Evolutionary conservation across 164 flowering plant species (phyloP).

Genomic region (Protea cynaroides): DNA sequence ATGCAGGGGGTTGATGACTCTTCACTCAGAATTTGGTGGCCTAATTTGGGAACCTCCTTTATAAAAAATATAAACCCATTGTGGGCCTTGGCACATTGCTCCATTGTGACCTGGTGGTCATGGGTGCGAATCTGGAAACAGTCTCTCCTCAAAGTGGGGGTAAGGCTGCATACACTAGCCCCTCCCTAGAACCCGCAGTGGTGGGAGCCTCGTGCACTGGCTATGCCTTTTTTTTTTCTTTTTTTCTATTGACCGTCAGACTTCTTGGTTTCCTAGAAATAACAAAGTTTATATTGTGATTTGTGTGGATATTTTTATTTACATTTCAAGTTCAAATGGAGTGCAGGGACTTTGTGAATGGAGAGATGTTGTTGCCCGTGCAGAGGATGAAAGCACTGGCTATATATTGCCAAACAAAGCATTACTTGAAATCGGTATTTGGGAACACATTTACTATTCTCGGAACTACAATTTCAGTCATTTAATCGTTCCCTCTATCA

Average conservation of each 20-base stretch:
- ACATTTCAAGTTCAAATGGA: slow-evolving; percentile 2
- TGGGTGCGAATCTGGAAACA: no score
- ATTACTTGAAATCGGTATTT: slow-evolving; percentile 84
- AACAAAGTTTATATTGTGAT: background rate
- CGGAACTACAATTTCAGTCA: background rate
- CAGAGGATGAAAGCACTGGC: slow-evolving; percentile 99
- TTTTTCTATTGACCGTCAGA: background rate
- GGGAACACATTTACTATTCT: background rate
- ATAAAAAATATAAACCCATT: background rate
- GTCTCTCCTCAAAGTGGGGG: no score
- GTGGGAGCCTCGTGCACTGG: no score
- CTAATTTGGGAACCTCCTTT: background rate
- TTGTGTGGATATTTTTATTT: background rate
- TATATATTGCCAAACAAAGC: slow-evolving; percentile 86
- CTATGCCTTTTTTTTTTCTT: background rate
- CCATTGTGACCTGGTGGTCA: no score
- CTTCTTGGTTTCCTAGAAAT: background rate
- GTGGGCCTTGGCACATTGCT: no score
- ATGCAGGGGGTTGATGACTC: background rate
- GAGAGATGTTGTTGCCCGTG: slow-evolving; percentile 89
- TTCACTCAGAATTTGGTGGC: background rate
- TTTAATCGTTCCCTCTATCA: background rate
- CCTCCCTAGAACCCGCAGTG: no score
- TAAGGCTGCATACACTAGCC: no score
- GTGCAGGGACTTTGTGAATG: slow-evolving; percentile 87